These are phyloP conservation scores for Fusarium sp. DNA, from an alignment of 2,329 filamentous ascomycete genomes.

Conservation along the genomic window DNA sequence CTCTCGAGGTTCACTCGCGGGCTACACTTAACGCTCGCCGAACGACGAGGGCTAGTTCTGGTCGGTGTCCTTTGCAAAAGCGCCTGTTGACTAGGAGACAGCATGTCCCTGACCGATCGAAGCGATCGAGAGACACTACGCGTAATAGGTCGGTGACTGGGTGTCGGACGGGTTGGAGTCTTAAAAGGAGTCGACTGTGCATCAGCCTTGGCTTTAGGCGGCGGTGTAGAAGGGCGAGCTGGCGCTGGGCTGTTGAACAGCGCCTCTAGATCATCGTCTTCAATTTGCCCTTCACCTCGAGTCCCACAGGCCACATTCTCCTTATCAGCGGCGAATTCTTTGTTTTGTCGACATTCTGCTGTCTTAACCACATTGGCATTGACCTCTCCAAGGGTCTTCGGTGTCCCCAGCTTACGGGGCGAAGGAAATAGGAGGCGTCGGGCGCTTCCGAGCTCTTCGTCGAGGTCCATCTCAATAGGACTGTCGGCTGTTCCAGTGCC, in stretches of 20 bases:
- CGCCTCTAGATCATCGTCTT: conserved; percentile 70
- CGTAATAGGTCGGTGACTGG: conserved; percentile 72
- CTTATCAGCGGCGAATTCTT: conserved; percentile 57
- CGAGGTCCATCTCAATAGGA: conserved; percentile 68
- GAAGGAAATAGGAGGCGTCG: conserved; percentile 83
- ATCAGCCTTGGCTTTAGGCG: conserved; percentile 60
- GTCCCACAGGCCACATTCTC: conserved; percentile 66
- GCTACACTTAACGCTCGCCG: conserved; percentile 58
- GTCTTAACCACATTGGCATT: conserved; percentile 67
- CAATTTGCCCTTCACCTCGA: conserved; percentile 22
- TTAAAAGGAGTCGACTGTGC: conserved; percentile 66
- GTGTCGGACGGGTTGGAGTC: conserved; percentile 74
- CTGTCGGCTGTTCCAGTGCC: conserved; percentile 70
- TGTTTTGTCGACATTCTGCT: conserved; percentile 56
- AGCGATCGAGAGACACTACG: conserved; percentile 72
- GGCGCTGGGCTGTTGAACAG: conserved; percentile 75
- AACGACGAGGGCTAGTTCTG: conserved; percentile 56
- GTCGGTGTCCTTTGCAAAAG: conserved; percentile 66
- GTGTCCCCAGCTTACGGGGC: conserved; percentile 75
- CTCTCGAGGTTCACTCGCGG: conserved; percentile 59
- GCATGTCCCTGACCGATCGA: conserved; percentile 61
- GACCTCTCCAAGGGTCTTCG: conserved; percentile 73
- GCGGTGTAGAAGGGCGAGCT: conserved; percentile 66
- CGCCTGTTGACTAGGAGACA: conserved; percentile 61
- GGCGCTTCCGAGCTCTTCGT: conserved; percentile 68